Base-by-base conservation (phyloP, 1,284 basidiomycete genomes). In the Veloboletus limbatus region DNA sequence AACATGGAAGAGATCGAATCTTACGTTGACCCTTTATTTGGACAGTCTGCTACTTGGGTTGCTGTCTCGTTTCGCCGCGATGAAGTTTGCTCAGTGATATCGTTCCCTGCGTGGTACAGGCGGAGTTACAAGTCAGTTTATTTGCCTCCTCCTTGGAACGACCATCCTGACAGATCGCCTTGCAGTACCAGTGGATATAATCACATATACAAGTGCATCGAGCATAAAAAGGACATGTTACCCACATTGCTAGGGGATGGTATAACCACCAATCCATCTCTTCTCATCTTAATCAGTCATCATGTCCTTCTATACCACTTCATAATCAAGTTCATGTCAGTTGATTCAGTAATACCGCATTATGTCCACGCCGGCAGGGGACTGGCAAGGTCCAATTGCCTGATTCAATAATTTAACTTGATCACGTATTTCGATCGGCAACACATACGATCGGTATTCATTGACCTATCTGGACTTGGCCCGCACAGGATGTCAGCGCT, bases 401-500 rank as follows among this genome's bases (percentile, higher is more conserved):
- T n/a, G n/a, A n/a, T n/a, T n/a, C n/a, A n/a, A n/a, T n/a, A n/a
- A n/a, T n/a, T n/a, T n/a, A n/a, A n/a, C 14, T 20, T 33, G 16
- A 40, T 35, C 14, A 40, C 18, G 32, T 18, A 0, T 3, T 7
- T 40, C 28, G 35, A 33, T 36, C 21, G 25, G 31, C 25, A 20
- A 16, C 9, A 30, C 36, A 31, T 30, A 14, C 8, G 17, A 21
- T 18, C 16, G 28, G 33, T 32, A 18, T 34, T 16, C 11, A 6
- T 34, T 36, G 18, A 13, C 20, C 14, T 16, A 11, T 6, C 9
- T 18, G 14, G 43, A 6, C 22, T 26, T 1, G 18, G n/a, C 40
- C 24, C 13, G 24, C 56, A 54, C 60, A 54, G 58, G 53, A 48
- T 40, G 4, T 13, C 40, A 32, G 34, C 30, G 21, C 41, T 16